Base-by-base conservation (phyloP, 2,329 filamentous ascomycete species). In the Whalleya microplaca region DNA sequence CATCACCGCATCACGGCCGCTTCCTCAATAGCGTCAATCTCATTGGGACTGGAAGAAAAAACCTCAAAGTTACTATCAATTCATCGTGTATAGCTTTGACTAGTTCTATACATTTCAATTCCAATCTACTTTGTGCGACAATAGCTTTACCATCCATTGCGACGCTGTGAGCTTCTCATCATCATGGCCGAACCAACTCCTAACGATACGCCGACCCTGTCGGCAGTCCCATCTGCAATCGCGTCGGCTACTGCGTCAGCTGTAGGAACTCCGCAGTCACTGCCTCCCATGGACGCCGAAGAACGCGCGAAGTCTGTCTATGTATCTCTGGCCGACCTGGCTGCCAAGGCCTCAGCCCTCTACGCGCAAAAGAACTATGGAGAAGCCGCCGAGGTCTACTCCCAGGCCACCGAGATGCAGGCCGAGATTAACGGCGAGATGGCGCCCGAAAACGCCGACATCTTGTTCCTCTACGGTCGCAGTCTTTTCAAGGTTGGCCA, bases 401-500 rank as follows among this genome's bases (percentile, higher is more conserved):
- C 92, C 43, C 85, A 88, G 69, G 95, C 95, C 29, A 91, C 91
- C 53, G 91, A 96, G 73, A 83, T 97, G 59, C 95, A 99, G 76
- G 91, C 91, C 55, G 86, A 91, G 72, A 80, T 97, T 72, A 95
- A 97, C 73, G 95, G 94, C 73, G 95, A 98, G 76, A 90, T 96
- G 82, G 87, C 87, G 16, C 86, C 91, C 3, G 88, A 92, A 55
- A 99, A 99, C 68, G 94, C 93, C 48, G 94, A 98, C 72, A 85
- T 99, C 45, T 85, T 98, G 19, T 99, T 96, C 74, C 85, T 92
- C 62, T 99, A 99, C 75, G 95, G 95, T 14, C 91, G 94, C 71
- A 92, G 92, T 54, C 79, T 99, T 19, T 98, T 96, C 81, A 93
- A 93, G 73, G 90, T 98, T 58, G 95, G 93, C 27, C 90, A 98